Evolutionary conservation across 179 eudicot species (phyloP), one percentile per base, ranked within the genome.

Genomic region (Gypsophila paniculata): DNA sequence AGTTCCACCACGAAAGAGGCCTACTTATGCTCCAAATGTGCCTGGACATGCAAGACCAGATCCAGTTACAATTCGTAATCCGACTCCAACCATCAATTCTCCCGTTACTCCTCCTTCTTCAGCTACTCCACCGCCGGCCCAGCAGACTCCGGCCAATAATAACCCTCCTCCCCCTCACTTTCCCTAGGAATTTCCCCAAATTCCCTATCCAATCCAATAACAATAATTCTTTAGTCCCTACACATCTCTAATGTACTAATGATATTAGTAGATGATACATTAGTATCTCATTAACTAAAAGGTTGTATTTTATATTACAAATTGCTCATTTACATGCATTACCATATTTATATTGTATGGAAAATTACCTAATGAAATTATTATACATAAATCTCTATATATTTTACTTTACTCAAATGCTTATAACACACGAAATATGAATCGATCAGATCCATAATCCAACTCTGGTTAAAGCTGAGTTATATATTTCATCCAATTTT

Each of bases 41-140:
- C 73, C 78, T 11, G 18, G 17, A 15, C 51, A 22, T 49, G 49
- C 69, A 36, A 68, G 60, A 22, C 71, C 71, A 8, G 71, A 29
- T 18, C 38, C 34, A n/a, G 17, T 17, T 13, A 49, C 71, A n/a
- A 39, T 49, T 68, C 23, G 7, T 49, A 25, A 57, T 68, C 71
- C 71, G 8, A 51, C 69, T 4, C 22, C 26, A 44, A 65, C 13
- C 9, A 42, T n/a, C 21, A 65, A 65, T 22, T 39, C 29, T 38
- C 68, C 52, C 1, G 68, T 2, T 11, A 12, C 69, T 19, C 22
- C 32, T 42, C 22, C 32, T 0, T 11, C 69, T 21, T 39, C 60
- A 3, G 29, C 53, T 21, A 38, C 60, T 25, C 71, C 71, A 49
- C 71, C 71, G 26, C 59, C 55, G 8, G 66, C 75, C 39, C 52